Conservation (phyloP, 306 rosid genomes). For the Boehmeria nivea region DNA sequence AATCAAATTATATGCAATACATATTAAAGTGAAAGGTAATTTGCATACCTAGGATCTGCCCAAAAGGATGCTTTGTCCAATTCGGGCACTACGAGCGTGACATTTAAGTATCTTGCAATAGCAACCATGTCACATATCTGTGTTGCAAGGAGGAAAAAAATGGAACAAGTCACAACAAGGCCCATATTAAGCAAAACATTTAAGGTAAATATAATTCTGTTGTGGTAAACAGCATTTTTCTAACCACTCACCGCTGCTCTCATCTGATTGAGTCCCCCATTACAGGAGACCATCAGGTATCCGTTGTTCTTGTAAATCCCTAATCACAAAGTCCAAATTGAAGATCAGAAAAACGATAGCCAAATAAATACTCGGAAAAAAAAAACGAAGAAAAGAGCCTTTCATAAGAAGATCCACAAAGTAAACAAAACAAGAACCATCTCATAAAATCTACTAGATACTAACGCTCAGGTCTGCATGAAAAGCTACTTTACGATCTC, state of each 20-base stretch:
- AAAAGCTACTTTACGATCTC: no score
- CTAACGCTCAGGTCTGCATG: no score
- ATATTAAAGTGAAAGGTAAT: slow-evolving; percentile 2
- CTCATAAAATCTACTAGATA: no score
- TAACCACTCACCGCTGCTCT: slow-evolving; percentile 84
- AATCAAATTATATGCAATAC: slow-evolving; percentile 5
- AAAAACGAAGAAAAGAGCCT: neutral
- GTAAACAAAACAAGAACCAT: no score
- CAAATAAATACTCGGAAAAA: neutral
- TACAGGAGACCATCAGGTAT: slow-evolving; percentile 89
- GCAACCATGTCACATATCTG: slow-evolving; percentile 99
- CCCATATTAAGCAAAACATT: neutral
- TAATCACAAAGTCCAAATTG: slow-evolving; percentile 21
- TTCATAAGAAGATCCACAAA: neutral
- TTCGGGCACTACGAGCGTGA: slow-evolving; percentile 90
- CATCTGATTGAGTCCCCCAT: slow-evolving; percentile 98
- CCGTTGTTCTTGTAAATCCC: slow-evolving; percentile 93
- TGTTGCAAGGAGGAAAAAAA: neutral
- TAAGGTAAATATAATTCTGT: neutral
- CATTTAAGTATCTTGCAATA: slow-evolving; percentile 84
- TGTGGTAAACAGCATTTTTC: neutral
- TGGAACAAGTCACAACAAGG: neutral
- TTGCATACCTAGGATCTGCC: slow-evolving; percentile 90
- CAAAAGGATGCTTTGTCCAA: slow-evolving; percentile 90
- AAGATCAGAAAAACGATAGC: slow-evolving; percentile 1